Conservation (phyloP, 2,329 filamentous ascomycete species). For the Didymella exigua region DNA sequence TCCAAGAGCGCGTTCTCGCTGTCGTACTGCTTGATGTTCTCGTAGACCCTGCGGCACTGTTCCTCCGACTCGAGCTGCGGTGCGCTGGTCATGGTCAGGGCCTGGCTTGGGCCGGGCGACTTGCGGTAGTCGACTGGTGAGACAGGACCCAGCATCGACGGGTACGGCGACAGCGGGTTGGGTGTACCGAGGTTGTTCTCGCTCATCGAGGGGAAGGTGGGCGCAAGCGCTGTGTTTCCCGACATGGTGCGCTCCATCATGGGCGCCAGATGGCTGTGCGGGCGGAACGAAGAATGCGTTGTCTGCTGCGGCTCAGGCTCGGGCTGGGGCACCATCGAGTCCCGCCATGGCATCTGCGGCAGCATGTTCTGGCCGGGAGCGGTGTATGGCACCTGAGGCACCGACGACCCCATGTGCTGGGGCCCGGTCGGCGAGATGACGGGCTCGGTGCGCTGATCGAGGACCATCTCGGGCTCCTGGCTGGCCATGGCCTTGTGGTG, state of each 20-base stretch:
- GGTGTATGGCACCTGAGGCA: conserved; percentile 70
- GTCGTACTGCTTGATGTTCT: conserved; percentile 83
- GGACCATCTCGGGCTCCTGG: conserved; percentile 64
- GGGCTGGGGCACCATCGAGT: conserved; percentile 77
- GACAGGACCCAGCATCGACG: conserved; percentile 69
- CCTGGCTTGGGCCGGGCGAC: conserved; percentile 71
- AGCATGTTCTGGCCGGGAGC: conserved; percentile 76
- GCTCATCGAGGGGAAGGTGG: conserved; percentile 72
- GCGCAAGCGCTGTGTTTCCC: conserved; percentile 65
- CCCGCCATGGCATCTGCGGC: conserved; percentile 91
- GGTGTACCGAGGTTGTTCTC: conserved; percentile 73
- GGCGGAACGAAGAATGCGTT: conserved; percentile 61
- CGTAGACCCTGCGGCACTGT: conserved; percentile 81
- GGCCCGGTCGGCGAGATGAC: conserved; percentile 74
- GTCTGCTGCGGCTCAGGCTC: conserved; percentile 80
- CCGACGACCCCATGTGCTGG: conserved; percentile 74
- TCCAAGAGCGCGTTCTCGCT: conserved; percentile 82
- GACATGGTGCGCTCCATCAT: conserved; percentile 69
- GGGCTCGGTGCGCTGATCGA: conserved; percentile 63
- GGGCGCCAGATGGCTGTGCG: conserved; percentile 66
- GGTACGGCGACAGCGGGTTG: conserved; percentile 74
- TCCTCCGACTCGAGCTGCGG: conserved; percentile 85
- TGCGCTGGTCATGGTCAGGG: conserved; percentile 68
- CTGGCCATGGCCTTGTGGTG: conserved; percentile 91
- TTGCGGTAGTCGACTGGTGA: conserved; percentile 72